Percentiles rank a stretch among this genome's conserved stretches.
Evolutionary conservation across 495 filamentous ascomycete species (phyloP).

Genomic region (Trichoderma parareesei): DNA sequence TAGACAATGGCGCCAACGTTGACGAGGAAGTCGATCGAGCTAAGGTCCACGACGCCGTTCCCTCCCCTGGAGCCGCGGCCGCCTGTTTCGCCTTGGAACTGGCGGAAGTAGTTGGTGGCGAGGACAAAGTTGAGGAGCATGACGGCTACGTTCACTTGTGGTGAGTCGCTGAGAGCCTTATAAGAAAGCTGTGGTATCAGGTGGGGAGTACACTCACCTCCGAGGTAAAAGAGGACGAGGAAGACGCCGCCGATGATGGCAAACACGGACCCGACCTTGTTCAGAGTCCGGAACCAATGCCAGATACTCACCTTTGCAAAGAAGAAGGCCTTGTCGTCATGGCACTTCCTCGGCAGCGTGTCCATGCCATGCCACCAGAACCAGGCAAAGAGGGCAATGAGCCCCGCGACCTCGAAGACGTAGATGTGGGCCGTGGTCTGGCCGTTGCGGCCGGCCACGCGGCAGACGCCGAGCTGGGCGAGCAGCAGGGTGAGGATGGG

Average conservation of each 20-base stretch:
- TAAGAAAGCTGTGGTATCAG: background rate
- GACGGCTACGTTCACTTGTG: background rate
- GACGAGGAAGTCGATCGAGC: background rate
- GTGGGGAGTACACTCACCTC: background rate
- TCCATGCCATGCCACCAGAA: slow-evolving; percentile 19
- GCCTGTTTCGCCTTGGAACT: background rate
- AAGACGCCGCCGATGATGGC: background rate
- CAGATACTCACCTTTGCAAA: slow-evolving; percentile 18
- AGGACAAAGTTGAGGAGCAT: background rate
- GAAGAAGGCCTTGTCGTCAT: slow-evolving; percentile 19
- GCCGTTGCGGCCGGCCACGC: background rate
- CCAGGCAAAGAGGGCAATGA: slow-evolving; percentile 14
- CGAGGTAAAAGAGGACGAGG: background rate
- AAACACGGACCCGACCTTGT: slow-evolving; percentile 14
- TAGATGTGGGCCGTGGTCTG: slow-evolving; percentile 6
- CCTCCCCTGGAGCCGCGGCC: background rate
- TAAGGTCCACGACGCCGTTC: too few species aligned
- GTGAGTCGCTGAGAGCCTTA: background rate
- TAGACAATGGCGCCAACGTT: slow-evolving; percentile 6
- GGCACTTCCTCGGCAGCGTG: slow-evolving; percentile 14
- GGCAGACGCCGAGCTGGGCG: slow-evolving; percentile 4
- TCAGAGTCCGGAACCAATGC: slow-evolving; percentile 21
- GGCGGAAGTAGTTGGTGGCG: background rate
- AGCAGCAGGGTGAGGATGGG: slow-evolving; percentile 5
- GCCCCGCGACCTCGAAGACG: background rate